A percentile compares a stretch with the other conserved stretches of the same genome.
These are phyloP conservation scores for Parasitella parasitica DNA, from an alignment of 371 early-diverging fungal genomes.

Conservation along the genomic window DNA sequence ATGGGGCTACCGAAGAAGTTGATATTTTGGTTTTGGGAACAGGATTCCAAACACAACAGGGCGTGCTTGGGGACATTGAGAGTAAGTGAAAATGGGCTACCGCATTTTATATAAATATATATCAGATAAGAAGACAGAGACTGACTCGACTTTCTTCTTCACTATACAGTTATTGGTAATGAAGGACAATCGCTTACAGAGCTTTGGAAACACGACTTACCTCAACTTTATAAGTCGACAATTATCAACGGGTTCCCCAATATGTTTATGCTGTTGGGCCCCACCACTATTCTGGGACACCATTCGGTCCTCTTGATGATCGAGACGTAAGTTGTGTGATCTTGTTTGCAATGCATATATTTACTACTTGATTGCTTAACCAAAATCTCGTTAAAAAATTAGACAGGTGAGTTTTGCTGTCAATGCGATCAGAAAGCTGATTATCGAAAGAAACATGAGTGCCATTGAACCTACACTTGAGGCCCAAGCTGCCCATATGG, in stretches of 20 bases:
- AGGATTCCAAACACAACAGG: constrained; percentile 54
- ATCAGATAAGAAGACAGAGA: too few species aligned
- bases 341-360: too few species aligned
- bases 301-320: constrained; percentile 29
- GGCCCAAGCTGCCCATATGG: constrained; percentile 18
- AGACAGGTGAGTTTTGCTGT: constrained; percentile 21
- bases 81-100: too few species aligned
- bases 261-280: constrained; percentile 39
- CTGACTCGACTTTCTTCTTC: too few species aligned
- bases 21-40: constrained; percentile 64
- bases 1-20: constrained; percentile 41
- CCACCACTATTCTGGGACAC: constrained; percentile 35
- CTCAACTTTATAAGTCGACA: constrained; percentile 28
- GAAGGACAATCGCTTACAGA: constrained; percentile 10
- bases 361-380: too few species aligned
- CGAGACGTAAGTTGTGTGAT: constrained; percentile 25
- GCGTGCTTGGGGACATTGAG: constrained; percentile 26
- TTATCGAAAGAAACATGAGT: not conserved
- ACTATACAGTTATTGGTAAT: constrained; percentile 22
- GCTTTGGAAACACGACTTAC: constrained; percentile 6
- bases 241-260: constrained; percentile 39
- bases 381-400: not conserved
- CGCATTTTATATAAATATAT: too few species aligned
- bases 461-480: constrained; percentile 10
- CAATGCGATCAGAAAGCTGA: not conserved